Conservation (phyloP, 73 alveolate genomes). For the Symbiodinium pilosum region DNA sequence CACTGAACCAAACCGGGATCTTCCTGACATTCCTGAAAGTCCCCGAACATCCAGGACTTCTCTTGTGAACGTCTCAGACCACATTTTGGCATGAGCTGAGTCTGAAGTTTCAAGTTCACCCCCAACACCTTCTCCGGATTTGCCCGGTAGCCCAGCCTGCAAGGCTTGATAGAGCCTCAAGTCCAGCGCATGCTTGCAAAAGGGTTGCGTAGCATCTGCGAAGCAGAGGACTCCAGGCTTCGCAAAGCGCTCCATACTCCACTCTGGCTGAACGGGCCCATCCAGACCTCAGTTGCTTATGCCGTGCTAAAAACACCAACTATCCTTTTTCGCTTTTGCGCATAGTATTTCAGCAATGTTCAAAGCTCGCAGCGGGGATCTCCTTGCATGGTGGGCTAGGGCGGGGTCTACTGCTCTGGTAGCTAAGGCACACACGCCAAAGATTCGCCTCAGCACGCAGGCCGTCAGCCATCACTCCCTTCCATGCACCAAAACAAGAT, state of each 20-base stretch:
- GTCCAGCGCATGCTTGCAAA: conserved; percentile 70
- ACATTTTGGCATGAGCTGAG: too few species aligned
- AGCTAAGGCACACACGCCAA: conserved; percentile 2
- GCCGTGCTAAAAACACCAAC: too few species aligned
- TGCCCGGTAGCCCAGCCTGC: conserved; percentile 48
- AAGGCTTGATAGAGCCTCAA: conserved; percentile 51
- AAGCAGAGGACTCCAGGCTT: conserved; percentile 71
- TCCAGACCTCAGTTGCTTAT: conserved; percentile 48
- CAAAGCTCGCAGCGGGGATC: not conserved
- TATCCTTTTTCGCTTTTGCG: too few species aligned
- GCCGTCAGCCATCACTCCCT: too few species aligned
- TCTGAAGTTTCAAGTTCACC: too few species aligned
- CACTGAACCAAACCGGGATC: not conserved
- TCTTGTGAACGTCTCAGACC: too few species aligned
- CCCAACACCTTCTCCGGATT: too few species aligned
- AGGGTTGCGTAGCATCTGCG: conserved; percentile 41
- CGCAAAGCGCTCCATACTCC: conserved; percentile 81
- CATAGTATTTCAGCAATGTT: too few species aligned
- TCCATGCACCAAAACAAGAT: too few species aligned
- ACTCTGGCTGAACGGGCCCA: conserved; percentile 53
- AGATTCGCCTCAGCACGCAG: not conserved
- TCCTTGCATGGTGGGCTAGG: not conserved
- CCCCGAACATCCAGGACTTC: not conserved
- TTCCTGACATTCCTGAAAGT: too few species aligned
- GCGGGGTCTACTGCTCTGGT: not conserved